These are phyloP conservation scores for Nitzschia putrida DNA, from an alignment of 108 stramenopile genomes.

Conservation along the genomic window DNA sequence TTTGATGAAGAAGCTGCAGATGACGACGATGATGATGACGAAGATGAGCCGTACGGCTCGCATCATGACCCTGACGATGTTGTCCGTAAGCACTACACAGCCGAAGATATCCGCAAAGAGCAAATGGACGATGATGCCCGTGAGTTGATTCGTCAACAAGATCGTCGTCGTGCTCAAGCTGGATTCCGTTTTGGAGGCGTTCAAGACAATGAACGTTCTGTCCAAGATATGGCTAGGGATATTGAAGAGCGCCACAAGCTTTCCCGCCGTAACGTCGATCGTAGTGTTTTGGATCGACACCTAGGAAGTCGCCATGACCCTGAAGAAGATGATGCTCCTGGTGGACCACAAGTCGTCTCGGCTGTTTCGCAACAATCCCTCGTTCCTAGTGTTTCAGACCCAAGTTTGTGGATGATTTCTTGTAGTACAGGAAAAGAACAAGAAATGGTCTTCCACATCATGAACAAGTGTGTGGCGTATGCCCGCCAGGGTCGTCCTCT, in stretches of 20 bases:
- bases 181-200: constrained; percentile 49
- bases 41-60: constrained; percentile 70
- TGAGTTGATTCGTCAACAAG: constrained; percentile 82
- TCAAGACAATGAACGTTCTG: constrained; percentile 45
- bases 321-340: constrained; percentile 33
- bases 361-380: constrained; percentile 90
- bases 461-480: constrained; percentile 92
- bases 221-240: constrained; percentile 75
- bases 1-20: constrained; percentile 91
- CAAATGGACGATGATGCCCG: constrained; percentile 86
- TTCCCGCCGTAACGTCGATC: constrained; percentile 54
- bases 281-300: constrained; percentile 46
- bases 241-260: constrained; percentile 85
- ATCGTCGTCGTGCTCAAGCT: constrained; percentile 77
- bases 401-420: constrained; percentile 92
- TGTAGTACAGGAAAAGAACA: constrained; percentile 88
- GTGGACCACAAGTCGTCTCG: constrained; percentile 50
- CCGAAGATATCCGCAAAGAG: constrained; percentile 71
- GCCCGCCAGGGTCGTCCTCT: constrained; percentile 78
- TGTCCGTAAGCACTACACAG: constrained; percentile 70
- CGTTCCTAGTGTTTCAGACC: constrained; percentile 92
- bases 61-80: constrained; percentile 74
- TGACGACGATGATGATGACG: constrained; percentile 73
- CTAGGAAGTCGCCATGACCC: not conserved
- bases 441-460: constrained; percentile 88